These are phyloP conservation scores for Rhodotorula mucilaginosa DNA, from an alignment of 1,284 basidiomycete genomes.

Conservation along the genomic window DNA sequence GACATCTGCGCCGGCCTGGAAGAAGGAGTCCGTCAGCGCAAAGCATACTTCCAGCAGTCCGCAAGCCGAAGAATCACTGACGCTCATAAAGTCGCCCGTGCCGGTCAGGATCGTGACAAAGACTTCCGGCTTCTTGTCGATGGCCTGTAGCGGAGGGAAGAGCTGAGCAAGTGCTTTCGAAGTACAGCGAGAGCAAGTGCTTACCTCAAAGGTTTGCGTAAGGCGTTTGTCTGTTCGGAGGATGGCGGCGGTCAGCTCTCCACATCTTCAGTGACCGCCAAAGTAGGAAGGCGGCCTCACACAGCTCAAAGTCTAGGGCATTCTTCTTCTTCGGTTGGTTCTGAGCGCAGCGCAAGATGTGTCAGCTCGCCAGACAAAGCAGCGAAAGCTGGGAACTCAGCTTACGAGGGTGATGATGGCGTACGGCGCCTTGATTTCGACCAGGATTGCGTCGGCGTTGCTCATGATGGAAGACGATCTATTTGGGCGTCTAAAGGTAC, in stretches of 20 bases:
- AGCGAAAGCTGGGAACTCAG: background rate
- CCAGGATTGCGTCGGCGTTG: constrained; percentile 14
- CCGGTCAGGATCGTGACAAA: constrained; percentile 35
- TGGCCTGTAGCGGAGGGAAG: background rate
- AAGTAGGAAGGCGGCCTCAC: background rate
- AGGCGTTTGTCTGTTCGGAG: constrained; percentile 6
- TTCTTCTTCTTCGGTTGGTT: constrained; percentile 38
- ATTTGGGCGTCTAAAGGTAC: background rate
- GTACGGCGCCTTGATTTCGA: constrained; percentile 29
- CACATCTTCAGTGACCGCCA: too few relatives aligned
- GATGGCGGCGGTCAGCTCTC: background rate
- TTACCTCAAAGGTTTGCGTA: constrained; percentile 5
- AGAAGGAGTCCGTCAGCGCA: too few relatives aligned
- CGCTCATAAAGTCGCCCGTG: constrained; percentile 33
- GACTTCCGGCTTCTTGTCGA: constrained; percentile 24
- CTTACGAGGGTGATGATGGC: constrained; percentile 34
- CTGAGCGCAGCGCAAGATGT: background rate
- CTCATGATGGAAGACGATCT: background rate
- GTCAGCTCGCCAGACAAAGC: too few relatives aligned
- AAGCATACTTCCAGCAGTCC: background rate
- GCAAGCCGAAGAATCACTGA: background rate
- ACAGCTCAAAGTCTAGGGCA: constrained; percentile 27
- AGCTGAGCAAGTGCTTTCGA: rapidly evolving
- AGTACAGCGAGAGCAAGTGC: background rate
- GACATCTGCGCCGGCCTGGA: constrained; percentile 36